Conservation (phyloP, 352 stramenopile genomes). For the Phytophthora rubi region DNA sequence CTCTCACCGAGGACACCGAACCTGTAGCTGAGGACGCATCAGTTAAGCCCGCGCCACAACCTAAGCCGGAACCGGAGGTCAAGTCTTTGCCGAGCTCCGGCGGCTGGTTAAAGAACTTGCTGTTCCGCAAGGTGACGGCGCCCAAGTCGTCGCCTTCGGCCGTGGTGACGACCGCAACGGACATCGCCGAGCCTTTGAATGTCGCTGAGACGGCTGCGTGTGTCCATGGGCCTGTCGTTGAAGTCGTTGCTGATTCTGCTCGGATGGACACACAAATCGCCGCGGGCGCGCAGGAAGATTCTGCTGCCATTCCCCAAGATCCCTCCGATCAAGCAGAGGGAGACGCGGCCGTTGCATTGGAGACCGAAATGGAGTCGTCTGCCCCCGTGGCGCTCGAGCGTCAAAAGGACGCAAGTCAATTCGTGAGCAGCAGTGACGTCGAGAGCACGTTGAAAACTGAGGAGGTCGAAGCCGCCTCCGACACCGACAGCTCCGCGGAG, state of each 20-base stretch:
- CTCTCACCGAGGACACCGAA: background rate
- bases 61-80: background rate
- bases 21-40: background rate
- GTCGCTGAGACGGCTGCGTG: slow-evolving; percentile 26
- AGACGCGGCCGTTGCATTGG: background rate
- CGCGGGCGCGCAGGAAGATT: slow-evolving; percentile 23
- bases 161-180: background rate
- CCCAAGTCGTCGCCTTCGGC: background rate
- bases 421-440: background rate
- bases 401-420: slow-evolving; percentile 13
- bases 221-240: slow-evolving; percentile 24
- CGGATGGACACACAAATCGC: slow-evolving; percentile 4
- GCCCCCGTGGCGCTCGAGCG: slow-evolving; percentile 1
- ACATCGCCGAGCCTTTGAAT: background rate
- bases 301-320: slow-evolving; percentile 35
- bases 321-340: slow-evolving; percentile 3
- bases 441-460: slow-evolving; percentile 8
- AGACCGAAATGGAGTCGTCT: slow-evolving; percentile 13
- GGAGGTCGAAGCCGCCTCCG: background rate
- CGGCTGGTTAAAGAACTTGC: slow-evolving; percentile 32
- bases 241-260: slow-evolving; percentile 8
- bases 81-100: slow-evolving; percentile 4
- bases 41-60: background rate
- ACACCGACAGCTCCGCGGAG: slow-evolving; percentile 24
- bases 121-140: slow-evolving; percentile 28